A percentile compares a stretch with the other conserved stretches of the same genome.
These are phyloP conservation scores for Sporothrix sp. DNA, from an alignment of 2,329 filamentous ascomycete species.

Conservation along the genomic window DNA sequence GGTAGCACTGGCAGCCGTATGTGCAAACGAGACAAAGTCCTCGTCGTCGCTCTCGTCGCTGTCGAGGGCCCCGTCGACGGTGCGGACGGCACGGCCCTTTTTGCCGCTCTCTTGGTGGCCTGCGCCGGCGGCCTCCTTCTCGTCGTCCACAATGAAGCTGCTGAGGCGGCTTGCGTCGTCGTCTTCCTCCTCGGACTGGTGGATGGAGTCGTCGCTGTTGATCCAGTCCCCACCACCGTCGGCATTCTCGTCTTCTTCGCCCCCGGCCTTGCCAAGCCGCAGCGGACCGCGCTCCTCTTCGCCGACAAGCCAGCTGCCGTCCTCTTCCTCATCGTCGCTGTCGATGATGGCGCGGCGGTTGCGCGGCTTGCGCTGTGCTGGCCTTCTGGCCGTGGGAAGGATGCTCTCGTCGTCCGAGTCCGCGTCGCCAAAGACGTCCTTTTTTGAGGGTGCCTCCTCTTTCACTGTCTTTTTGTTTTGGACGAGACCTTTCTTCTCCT, in stretches of 20 bases:
- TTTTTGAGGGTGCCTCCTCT: slow-evolving; percentile 29
- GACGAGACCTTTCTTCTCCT: slow-evolving; percentile 28
- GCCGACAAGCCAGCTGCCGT: slow-evolving; percentile 71
- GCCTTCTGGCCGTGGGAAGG: slow-evolving; percentile 17
- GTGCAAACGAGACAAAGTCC: slow-evolving; percentile 2
- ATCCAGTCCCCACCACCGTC: slow-evolving; percentile 79
- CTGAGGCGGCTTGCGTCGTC: slow-evolving; percentile 44
- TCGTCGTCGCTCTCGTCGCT: slow-evolving; percentile 5
- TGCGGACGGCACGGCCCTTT: neutral
- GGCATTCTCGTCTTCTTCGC: slow-evolving; percentile 49
- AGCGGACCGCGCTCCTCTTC: slow-evolving; percentile 52
- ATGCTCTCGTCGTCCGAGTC: slow-evolving; percentile 23
- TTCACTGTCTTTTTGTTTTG: slow-evolving; percentile 27
- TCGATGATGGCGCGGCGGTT: slow-evolving; percentile 51
- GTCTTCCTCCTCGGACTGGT: slow-evolving; percentile 45
- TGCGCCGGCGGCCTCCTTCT: slow-evolving; percentile 22
- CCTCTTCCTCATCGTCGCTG: slow-evolving; percentile 51
- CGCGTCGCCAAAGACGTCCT: slow-evolving; percentile 15
- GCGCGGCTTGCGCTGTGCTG: slow-evolving; percentile 28
- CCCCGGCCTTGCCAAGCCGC: slow-evolving; percentile 68
- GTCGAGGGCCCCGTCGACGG: neutral
- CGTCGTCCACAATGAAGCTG: slow-evolving; percentile 47
- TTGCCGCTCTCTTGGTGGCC: slow-evolving; percentile 24
- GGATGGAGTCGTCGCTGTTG: slow-evolving; percentile 56
- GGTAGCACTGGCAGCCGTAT: neutral